phyloP scores from a whole-genome alignment of 2,329 filamentous ascomycete genomes.

The Aspergillus spinulosporus region DNA sequence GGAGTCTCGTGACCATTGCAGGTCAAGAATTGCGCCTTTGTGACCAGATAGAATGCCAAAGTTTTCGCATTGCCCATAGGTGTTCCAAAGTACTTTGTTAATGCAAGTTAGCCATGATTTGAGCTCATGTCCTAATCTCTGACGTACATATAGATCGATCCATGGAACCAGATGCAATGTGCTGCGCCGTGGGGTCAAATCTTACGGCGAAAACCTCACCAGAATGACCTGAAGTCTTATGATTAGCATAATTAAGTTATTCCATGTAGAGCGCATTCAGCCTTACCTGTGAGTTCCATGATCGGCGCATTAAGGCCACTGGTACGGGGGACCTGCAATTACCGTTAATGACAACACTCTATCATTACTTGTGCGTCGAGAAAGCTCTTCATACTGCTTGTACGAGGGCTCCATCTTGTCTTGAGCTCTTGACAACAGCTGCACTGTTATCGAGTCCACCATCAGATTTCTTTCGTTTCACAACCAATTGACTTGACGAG shows the following conservation, averaged over 20 bases:
- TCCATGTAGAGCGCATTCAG: not conserved
- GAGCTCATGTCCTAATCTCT: not conserved
- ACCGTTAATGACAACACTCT: constrained; percentile 17
- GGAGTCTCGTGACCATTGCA: constrained; percentile 96
- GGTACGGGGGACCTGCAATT: constrained; percentile 68
- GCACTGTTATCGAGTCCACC: constrained; percentile 56
- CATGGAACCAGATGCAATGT: constrained; percentile 94
- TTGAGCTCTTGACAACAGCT: constrained; percentile 57
- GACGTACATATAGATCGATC: constrained; percentile 80
- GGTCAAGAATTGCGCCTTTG: constrained; percentile 83
- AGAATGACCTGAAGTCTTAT: constrained; percentile 52
- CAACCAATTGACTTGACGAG: constrained; percentile 70
- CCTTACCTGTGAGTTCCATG: constrained; percentile 80
- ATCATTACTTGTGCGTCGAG: not conserved
- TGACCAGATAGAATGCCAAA: constrained; percentile 87
- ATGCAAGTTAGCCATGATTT: not conserved
- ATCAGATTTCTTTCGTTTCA: constrained; percentile 84
- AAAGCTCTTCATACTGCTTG: constrained; percentile 58
- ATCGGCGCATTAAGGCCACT: constrained; percentile 84
- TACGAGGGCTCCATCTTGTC: constrained; percentile 63
- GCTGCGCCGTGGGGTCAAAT: constrained; percentile 83
- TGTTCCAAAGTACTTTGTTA: constrained; percentile 80
- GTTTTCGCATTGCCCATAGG: constrained; percentile 90
- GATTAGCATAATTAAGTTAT: constrained; percentile 4
- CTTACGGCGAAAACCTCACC: constrained; percentile 88